Evolutionary conservation across 2,329 filamentous ascomycete genomes (phyloP), one percentile per base, ranked within the genome.

Genomic region (Diaporthe australafricana): DNA sequence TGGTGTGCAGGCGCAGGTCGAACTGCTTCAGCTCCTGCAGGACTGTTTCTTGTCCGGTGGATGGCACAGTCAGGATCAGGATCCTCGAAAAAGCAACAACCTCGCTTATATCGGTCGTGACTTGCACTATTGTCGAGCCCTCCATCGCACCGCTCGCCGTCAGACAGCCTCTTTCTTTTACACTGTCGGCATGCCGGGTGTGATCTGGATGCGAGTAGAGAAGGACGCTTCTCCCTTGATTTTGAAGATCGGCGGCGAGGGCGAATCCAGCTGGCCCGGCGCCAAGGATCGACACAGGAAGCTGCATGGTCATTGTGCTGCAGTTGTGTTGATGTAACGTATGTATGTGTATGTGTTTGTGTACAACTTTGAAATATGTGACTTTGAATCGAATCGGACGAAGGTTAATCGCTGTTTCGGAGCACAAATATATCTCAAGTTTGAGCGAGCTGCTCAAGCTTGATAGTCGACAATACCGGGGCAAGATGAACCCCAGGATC

Each of bases 1-100:
- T 70, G 14, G 74, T 73, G 52, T 76, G 75, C 11, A 50, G 63
- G 3, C 73, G 55, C 22, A 76, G 66, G 50, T 71, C 62, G 68
- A 74, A 71, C 1, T 11, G 53, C 20, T 69, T 70, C 14, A 76
- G 53, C 30, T 69, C 65, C 53, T 71, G 30, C 11, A 76, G 68
- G 14, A 76, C 68, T 3, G 73, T 75, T 11, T 75, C 73, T 47
- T 76, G 75, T 5, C 73, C 75, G 5, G 70, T 75, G 3, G 75
- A 76, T 3, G 75, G 75, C 5, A 76, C 73, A 40, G 77, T 76
- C 14, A 78, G 55, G 70, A 78, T 72, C 22, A 78, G 70, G 20
- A 75, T 60, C 14, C 57, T 70, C 8, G 77, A 77, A 56, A 77
- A 77, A 2, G 56, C 68, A 14, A 78, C 40, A 20, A 73, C 76